phyloP scores from a whole-genome alignment of 1,284 basidiomycete species.

The Acaromyces ingoldii region DNA sequence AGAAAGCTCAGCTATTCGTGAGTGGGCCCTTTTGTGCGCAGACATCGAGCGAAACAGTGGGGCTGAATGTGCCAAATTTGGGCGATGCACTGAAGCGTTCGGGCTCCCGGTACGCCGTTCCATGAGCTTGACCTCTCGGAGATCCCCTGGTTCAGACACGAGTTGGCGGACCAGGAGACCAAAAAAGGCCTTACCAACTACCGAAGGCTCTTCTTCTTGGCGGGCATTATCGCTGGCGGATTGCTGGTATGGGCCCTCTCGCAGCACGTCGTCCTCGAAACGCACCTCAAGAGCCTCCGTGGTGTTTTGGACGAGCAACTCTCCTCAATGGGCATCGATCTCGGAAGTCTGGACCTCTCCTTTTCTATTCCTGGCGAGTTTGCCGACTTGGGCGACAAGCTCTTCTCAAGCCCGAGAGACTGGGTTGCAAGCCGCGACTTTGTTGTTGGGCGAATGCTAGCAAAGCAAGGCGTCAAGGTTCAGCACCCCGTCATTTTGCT shows the following conservation, averaged over 20 bases:
- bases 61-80: no score
- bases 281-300: slow-evolving; percentile 24
- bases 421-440: slow-evolving; percentile 49
- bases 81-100: no score
- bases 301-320: slow-evolving; percentile 41
- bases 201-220: slow-evolving; percentile 34
- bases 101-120: slow-evolving; percentile 40
- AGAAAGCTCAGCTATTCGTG: no score
- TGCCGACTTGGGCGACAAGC: slow-evolving; percentile 37
- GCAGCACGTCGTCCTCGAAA: slow-evolving; percentile 29
- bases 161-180: slow-evolving; percentile 6
- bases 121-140: slow-evolving; percentile 43
- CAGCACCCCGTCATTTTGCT: slow-evolving; percentile 47
- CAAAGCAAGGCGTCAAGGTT: slow-evolving; percentile 26
- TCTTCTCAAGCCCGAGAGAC: slow-evolving; percentile 33
- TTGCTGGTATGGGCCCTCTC: slow-evolving; percentile 28
- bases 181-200: slow-evolving; percentile 32
- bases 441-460: slow-evolving; percentile 31
- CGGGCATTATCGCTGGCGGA: slow-evolving; percentile 31
- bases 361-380: slow-evolving; percentile 38
- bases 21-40: no score
- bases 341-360: slow-evolving; percentile 32
- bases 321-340: slow-evolving; percentile 26
- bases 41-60: no score
- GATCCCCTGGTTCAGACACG: slow-evolving; percentile 30